Evolutionary conservation across 805 yeast genomes (phyloP).

Genomic region (Cyberlindnera sargentensis): DNA sequence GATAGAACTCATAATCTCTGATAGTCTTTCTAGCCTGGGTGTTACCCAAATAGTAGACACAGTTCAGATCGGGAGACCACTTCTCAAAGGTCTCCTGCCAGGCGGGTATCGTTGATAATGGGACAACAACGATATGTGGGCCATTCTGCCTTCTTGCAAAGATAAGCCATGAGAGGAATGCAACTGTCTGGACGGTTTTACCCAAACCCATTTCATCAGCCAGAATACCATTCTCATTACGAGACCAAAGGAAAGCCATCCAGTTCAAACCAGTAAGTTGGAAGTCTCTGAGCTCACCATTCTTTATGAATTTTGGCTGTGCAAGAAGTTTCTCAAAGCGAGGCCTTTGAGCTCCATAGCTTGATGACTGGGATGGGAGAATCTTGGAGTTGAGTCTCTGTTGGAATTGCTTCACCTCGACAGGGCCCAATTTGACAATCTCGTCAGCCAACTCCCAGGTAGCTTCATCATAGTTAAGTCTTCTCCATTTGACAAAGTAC

Average conservation of each 20-base stretch:
- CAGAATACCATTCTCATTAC: slow-evolving; percentile 93
- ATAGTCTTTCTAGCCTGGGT: slow-evolving; percentile 76
- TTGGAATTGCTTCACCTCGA: slow-evolving; percentile 77
- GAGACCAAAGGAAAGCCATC: slow-evolving; percentile 99
- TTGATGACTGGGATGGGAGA: slow-evolving; percentile 72
- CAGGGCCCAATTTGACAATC: slow-evolving; percentile 79
- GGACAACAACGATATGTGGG: slow-evolving; percentile 94
- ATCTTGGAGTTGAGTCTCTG: slow-evolving; percentile 76
- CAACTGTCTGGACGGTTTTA: slow-evolving; percentile 94
- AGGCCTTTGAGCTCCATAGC: slow-evolving; percentile 72
- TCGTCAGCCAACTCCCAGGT: slow-evolving; percentile 94
- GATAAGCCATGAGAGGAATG: slow-evolving; percentile 89
- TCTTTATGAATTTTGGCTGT: slow-evolving; percentile 86
- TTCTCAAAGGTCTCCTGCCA: slow-evolving; percentile 98
- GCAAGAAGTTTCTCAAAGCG: slow-evolving; percentile 76
- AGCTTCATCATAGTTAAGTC: slow-evolving; percentile 89
- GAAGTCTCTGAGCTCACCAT: slow-evolving; percentile 92
- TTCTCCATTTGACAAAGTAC: slow-evolving; percentile 89
- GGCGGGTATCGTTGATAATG: slow-evolving; percentile 91
- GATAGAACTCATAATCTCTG: slow-evolving; percentile 79
- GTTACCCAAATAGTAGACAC: slow-evolving; percentile 90
- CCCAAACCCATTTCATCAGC: slow-evolving; percentile 99
- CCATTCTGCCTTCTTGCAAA: slow-evolving; percentile 96
- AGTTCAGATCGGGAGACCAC: slow-evolving; percentile 96
- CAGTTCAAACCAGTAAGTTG: slow-evolving; percentile 97